Conservation (phyloP, 805 yeast species). For the Yamadazyma kitorensis region DNA sequence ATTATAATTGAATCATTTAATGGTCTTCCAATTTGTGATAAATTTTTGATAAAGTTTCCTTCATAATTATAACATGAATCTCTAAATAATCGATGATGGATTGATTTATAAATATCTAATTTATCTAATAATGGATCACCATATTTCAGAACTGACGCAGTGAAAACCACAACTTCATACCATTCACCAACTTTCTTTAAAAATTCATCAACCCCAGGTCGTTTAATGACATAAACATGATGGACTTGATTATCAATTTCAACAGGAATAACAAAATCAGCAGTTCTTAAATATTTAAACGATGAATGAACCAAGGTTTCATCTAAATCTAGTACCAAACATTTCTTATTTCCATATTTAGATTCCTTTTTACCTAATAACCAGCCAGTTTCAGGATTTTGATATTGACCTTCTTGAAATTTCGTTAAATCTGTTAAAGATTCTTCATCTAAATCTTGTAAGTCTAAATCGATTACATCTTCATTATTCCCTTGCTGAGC, state of each 20-base stretch:
- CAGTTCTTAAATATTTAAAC: slow-evolving; percentile 85
- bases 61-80: slow-evolving; percentile 93
- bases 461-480: slow-evolving; percentile 16
- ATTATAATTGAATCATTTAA: slow-evolving; percentile 80
- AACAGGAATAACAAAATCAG: slow-evolving; percentile 96
- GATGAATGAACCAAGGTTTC: slow-evolving; percentile 96
- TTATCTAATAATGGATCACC: slow-evolving; percentile 94
- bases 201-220: slow-evolving; percentile 98
- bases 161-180: slow-evolving; percentile 93
- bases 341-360: slow-evolving; percentile 63
- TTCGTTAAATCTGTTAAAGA: slow-evolving; percentile 54
- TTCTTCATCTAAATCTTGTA: slow-evolving; percentile 19
- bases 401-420: slow-evolving; percentile 71
- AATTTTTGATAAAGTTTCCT: slow-evolving; percentile 91
- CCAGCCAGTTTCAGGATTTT: slow-evolving; percentile 59
- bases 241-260: slow-evolving; percentile 91
- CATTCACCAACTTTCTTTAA: slow-evolving; percentile 76
- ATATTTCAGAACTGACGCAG: slow-evolving; percentile 92
- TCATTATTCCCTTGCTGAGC: slow-evolving; percentile 13
- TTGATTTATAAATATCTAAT: slow-evolving; percentile 67
- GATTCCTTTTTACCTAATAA: slow-evolving; percentile 56
- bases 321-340: slow-evolving; percentile 88
- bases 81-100: slow-evolving; percentile 90
- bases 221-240: slow-evolving; percentile 91
- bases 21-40: slow-evolving; percentile 93